These are phyloP conservation scores for Chrysanthemum lavandulifolium DNA, from an alignment of 129 eudicot species.

Conservation along the genomic window DNA sequence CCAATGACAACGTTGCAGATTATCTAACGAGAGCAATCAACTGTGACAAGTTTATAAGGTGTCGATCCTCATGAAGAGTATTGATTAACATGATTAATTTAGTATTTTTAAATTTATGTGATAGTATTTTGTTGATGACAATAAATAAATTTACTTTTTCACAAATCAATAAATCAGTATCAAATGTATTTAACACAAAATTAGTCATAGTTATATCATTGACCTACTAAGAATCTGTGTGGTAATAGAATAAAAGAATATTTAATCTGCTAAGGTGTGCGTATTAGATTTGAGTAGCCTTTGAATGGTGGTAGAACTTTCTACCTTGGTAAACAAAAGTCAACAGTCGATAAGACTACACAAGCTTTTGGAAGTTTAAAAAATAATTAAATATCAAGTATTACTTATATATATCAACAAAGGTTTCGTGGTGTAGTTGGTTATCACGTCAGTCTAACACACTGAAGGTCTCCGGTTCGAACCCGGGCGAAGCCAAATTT, in stretches of 20 bases:
- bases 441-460: slow-evolving; percentile 80
- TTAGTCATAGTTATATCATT: too few relatives aligned
- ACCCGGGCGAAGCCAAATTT: slow-evolving; percentile 59
- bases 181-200: too few relatives aligned
- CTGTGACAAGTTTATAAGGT: too few relatives aligned
- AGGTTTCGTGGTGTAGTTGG: slow-evolving; percentile 32
- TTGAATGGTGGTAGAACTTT: slow-evolving; percentile 13
- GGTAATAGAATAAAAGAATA: background rate
- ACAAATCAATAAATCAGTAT: too few relatives aligned
- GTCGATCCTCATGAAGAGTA: too few relatives aligned
- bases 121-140: too few relatives aligned
- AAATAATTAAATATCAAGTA: background rate
- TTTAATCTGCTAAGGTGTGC: background rate
- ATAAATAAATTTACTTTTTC: too few relatives aligned
- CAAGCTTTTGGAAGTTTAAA: background rate
- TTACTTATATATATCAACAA: background rate
- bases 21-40: too few relatives aligned
- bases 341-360: background rate
- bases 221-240: too few relatives aligned
- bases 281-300: background rate
- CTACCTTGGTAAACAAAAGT: slow-evolving; percentile 1
- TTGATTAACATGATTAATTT: too few relatives aligned
- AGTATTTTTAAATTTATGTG: too few relatives aligned
- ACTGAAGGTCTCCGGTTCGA: slow-evolving; percentile 89
- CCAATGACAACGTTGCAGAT: too few relatives aligned